Conservation (phyloP, 768 basidiomycete species). For the Naganishia antarctica region DNA sequence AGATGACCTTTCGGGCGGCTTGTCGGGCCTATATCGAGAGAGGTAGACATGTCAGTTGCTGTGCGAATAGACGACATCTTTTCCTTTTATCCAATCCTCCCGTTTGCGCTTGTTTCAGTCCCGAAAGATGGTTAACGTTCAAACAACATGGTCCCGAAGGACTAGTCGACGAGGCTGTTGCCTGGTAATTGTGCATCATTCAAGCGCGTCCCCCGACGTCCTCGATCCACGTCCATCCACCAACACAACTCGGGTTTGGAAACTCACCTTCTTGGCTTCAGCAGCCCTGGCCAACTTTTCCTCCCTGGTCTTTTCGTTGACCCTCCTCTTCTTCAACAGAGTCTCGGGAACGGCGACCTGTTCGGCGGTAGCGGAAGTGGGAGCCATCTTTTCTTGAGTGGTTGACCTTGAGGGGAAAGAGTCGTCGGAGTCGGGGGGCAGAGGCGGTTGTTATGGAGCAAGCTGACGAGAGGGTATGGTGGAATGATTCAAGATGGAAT, state of each 20-base stretch:
- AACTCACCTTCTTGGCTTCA: conserved; percentile 80
- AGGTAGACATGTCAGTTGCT: neutral
- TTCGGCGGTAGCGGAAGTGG: conserved; percentile 34
- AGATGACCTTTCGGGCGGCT: conserved; percentile 92
- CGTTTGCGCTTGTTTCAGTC: conserved; percentile 57
- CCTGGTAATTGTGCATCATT: conserved; percentile 77
- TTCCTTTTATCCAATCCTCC: neutral
- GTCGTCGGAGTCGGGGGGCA: conserved; percentile 14
- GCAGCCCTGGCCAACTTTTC: conserved; percentile 77
- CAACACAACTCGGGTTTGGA: conserved; percentile 12
- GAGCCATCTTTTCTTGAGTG: conserved; percentile 31
- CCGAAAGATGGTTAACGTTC: conserved; percentile 91
- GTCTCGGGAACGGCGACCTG: conserved; percentile 95
- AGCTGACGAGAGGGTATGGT: neutral
- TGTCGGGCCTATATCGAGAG: conserved; percentile 65
- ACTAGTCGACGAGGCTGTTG: conserved; percentile 67
- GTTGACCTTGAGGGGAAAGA: conserved; percentile 20
- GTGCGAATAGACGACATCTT: no score
- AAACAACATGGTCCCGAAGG: conserved; percentile 60
- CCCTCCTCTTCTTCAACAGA: conserved; percentile 98
- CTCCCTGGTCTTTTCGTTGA: conserved; percentile 92
- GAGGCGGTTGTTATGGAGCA: neutral
- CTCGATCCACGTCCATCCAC: neutral
- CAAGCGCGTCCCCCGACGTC: conserved; percentile 11
- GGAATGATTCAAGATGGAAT: conserved; percentile 8